Base-by-base conservation (phyloP, 257 asterid genomes). In the Solanum tacnaense region DNA sequence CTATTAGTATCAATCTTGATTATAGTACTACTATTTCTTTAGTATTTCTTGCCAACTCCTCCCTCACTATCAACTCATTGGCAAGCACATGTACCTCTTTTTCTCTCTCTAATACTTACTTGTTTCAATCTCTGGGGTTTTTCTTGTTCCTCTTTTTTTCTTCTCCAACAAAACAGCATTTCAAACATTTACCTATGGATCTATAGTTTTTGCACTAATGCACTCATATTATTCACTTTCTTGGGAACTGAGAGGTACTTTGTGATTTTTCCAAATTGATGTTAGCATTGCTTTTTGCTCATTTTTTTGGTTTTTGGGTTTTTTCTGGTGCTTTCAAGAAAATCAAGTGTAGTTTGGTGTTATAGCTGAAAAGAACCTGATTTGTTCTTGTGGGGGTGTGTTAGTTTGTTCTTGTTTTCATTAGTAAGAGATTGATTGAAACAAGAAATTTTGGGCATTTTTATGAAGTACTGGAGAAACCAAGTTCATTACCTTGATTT, bases 331-430 rank as follows among this genome's bases (percentile, higher is more conserved):
- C 18, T 74, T 74, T 36, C 52, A 74, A 74, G 83, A 21, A 11
- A 74, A 73, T 35, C 31, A 73, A 73, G 15, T 5, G 79, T 10
- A 72, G 11, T 73, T 73, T 34, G 81, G 46, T 73, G 9, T 72
- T 20, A 16, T 32, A 72, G 12, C 60, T 36, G 52, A n/a, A 75
- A 91, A 85, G 85, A 87, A 84, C 39, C 83, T 65, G 90, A 84
- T 89, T 91, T 91, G 90, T 79, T 72, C 41, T 84, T 88, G 76
- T 91, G 93, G 91, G 92, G 92, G 92, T 68, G 52, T 82, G 81
- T 82, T 36, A 81, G 85, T 3, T 88, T 13, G 8, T 87, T 89
- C 27, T 76, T 75, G 87, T 83, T 84, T 85, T 78, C 62, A 32
- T 71, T 71, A 39, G 58, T 60, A 76, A 16, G 60, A 75, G 83